phyloP scores from a whole-genome alignment of 306 rosid species.

The Vicia villosa region DNA sequence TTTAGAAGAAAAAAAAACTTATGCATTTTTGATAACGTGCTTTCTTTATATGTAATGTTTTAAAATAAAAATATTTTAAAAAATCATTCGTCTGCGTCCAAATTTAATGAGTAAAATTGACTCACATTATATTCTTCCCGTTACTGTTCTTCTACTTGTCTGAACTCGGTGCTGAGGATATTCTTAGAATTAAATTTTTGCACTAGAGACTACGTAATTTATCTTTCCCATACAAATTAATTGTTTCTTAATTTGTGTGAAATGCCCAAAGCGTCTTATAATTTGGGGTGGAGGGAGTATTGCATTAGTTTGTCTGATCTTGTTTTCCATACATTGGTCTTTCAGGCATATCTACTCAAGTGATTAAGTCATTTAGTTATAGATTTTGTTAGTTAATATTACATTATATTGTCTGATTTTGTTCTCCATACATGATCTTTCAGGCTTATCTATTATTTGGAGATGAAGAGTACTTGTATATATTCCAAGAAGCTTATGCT shows the following conservation, averaged over 20 bases:
- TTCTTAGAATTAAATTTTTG: slow-evolving; percentile 18
- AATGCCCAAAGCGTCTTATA: too few species aligned
- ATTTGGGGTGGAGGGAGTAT: too few species aligned
- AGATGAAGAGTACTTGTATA: slow-evolving; percentile 92
- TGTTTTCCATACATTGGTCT: too few species aligned
- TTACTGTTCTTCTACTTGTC: slow-evolving; percentile 11
- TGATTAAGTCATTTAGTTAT: neutral
- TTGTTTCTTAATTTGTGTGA: too few species aligned
- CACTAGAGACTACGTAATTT: neutral
- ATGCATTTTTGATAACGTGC: neutral
- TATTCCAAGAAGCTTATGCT: slow-evolving; percentile 97
- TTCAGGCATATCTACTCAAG: neutral
- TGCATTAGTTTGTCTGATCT: too few species aligned
- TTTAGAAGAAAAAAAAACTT: neutral
- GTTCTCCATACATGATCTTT: slow-evolving; percentile 34
- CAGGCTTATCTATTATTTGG: slow-evolving; percentile 96
- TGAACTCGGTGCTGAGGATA: slow-evolving; percentile 11
- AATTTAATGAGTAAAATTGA: neutral
- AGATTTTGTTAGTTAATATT: slow-evolving; percentile 20
- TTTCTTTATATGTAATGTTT: slow-evolving; percentile 1
- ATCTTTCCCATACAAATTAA: too few species aligned
- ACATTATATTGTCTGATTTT: slow-evolving; percentile 41
- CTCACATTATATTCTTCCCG: neutral
- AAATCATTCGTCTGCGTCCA: neutral
- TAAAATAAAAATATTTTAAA: neutral